These are phyloP conservation scores for Nicotiana obtusifolia DNA, from an alignment of 257 asterid genomes.

Conservation along the genomic window DNA sequence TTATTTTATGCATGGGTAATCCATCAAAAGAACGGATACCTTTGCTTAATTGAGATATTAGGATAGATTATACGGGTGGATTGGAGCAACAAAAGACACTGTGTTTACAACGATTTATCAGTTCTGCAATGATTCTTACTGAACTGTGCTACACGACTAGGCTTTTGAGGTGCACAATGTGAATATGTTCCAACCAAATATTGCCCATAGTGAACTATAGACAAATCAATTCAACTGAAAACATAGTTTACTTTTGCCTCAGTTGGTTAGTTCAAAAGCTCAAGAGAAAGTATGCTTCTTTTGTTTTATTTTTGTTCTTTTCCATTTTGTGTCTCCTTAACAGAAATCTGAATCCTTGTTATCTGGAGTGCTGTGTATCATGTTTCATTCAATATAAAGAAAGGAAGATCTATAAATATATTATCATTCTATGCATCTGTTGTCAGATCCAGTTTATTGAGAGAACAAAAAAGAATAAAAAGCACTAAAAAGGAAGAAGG, in stretches of 20 bases:
- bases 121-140: neutral
- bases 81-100: neutral
- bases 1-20: neutral
- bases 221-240: constrained; percentile 1
- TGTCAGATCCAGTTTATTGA: neutral
- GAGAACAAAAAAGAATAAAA: neutral
- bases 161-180: neutral
- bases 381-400: neutral
- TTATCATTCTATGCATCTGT: neutral
- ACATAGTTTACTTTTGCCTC: neutral
- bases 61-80: neutral
- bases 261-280: neutral
- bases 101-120: neutral
- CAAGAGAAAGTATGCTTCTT: neutral
- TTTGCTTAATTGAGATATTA: neutral
- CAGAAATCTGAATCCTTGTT: neutral
- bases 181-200: neutral
- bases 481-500: neutral
- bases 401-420: neutral
- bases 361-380: neutral
- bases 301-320: neutral
- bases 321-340: neutral
- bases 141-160: neutral
- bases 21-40: neutral
- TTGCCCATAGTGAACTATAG: neutral